A percentile compares a stretch with the other conserved stretches of the same genome.
Evolutionary conservation across 495 filamentous ascomycete species (phyloP).

Genomic region (Penicillium goetzii): DNA sequence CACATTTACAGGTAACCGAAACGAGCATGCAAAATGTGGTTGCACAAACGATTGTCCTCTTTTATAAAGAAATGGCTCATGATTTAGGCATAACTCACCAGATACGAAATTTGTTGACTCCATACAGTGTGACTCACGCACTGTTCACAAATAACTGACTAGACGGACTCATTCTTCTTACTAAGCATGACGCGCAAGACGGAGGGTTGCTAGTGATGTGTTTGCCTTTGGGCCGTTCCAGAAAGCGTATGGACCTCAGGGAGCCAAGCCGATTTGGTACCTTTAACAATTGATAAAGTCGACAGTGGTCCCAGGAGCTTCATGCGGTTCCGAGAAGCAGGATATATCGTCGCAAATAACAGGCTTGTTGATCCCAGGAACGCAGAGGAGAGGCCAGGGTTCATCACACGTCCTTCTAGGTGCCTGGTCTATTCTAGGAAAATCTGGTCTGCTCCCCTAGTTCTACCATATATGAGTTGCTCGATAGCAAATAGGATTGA

Average conservation of each 20-base stretch:
- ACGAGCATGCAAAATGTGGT: not conserved
- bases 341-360: too few relatives aligned
- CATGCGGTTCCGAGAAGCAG: not conserved
- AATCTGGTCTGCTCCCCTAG: not conserved
- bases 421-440: not conserved
- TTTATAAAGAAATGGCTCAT: not conserved
- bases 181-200: not conserved
- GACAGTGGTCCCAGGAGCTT: not conserved
- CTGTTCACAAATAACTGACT: not conserved
- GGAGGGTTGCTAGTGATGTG: not conserved
- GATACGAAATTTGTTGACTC: not conserved
- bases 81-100: not conserved
- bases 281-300: not conserved
- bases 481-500: slow-evolving; percentile 2
- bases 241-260: not conserved
- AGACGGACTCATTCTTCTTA: not conserved
- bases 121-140: not conserved
- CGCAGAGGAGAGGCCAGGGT: not conserved
- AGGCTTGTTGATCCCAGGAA: not conserved
- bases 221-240: not conserved
- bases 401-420: too few relatives aligned
- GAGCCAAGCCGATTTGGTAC: not conserved
- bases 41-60: not conserved
- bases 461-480: not conserved
- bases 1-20: not conserved